Conservation (phyloP, 73 alveolate genomes). For the Tetrahymena thermophila region DNA sequence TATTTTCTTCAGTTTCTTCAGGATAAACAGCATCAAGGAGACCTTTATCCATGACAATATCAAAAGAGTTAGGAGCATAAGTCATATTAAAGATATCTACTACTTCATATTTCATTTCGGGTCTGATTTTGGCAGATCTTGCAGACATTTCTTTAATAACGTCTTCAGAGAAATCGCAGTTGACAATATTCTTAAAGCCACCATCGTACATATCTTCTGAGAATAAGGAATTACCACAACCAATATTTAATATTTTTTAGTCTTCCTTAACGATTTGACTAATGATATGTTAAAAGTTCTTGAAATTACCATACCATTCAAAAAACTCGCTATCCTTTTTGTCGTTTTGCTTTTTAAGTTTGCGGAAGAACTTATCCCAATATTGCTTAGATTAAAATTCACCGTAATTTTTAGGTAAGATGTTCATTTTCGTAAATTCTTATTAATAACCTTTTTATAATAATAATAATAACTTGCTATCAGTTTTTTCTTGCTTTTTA, state of each 20-base stretch:
- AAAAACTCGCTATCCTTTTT: conserved; percentile 16
- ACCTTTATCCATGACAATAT: conserved; percentile 25
- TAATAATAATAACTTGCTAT: not conserved
- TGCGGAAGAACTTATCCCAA: conserved; percentile 41
- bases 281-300: conserved; percentile 12
- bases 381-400: conserved; percentile 24
- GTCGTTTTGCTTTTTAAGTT: conserved; percentile 18
- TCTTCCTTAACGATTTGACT: conserved; percentile 10
- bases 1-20: conserved; percentile 27
- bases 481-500: not conserved
- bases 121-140: conserved; percentile 36
- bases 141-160: conserved; percentile 20
- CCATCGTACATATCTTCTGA: conserved; percentile 37
- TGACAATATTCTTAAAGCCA: conserved; percentile 12
- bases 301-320: conserved; percentile 46
- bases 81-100: conserved; percentile 5
- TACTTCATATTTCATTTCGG: conserved; percentile 17
- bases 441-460: not conserved
- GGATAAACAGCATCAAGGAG: conserved; percentile 42
- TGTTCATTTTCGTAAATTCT: not conserved
- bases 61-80: conserved; percentile 4
- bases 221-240: conserved; percentile 34
- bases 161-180: conserved; percentile 23
- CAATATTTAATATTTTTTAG: conserved; percentile 16
- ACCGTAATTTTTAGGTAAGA: conserved; percentile 17